Evolutionary conservation across 2,329 filamentous ascomycete species (phyloP).

Genomic region (Phialophora chinensis): DNA sequence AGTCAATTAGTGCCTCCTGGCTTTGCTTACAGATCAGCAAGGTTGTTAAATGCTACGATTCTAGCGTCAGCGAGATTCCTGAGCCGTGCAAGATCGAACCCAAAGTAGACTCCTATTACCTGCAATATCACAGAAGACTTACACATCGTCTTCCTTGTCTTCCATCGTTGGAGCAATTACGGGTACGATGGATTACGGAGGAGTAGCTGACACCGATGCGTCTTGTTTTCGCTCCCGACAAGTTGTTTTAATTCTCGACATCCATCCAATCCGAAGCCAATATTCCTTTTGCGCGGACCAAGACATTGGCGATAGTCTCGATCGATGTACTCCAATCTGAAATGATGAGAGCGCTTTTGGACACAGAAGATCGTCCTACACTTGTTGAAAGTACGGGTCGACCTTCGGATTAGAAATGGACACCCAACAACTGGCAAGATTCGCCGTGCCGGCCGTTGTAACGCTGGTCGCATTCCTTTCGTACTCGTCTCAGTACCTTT

Average conservation of each 20-base stretch:
- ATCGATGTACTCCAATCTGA: background rate
- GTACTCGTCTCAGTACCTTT: constrained; percentile 65
- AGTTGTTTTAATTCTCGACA: background rate
- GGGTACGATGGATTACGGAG: background rate
- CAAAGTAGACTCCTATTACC: background rate
- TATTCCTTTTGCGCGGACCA: background rate
- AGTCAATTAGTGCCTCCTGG: background rate
- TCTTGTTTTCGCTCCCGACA: background rate
- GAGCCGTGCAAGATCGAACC: background rate
- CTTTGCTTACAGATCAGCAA: background rate
- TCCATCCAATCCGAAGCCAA: background rate
- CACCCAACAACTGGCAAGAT: constrained; percentile 30
- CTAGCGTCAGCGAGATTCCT: background rate
- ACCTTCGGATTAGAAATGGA: constrained; percentile 17
- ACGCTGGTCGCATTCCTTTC: constrained; percentile 64
- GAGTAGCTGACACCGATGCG: background rate
- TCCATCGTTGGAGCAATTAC: background rate
- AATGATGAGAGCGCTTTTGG: background rate
- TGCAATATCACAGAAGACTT: background rate
- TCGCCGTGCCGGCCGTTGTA: constrained; percentile 62
- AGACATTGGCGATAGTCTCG: background rate
- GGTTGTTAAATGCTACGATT: background rate
- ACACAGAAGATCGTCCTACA: background rate
- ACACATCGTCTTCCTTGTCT: too few relatives aligned
- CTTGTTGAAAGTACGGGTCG: background rate